Conservation (phyloP, 2,329 filamentous ascomycete genomes). For the Xylaria sp. region DNA sequence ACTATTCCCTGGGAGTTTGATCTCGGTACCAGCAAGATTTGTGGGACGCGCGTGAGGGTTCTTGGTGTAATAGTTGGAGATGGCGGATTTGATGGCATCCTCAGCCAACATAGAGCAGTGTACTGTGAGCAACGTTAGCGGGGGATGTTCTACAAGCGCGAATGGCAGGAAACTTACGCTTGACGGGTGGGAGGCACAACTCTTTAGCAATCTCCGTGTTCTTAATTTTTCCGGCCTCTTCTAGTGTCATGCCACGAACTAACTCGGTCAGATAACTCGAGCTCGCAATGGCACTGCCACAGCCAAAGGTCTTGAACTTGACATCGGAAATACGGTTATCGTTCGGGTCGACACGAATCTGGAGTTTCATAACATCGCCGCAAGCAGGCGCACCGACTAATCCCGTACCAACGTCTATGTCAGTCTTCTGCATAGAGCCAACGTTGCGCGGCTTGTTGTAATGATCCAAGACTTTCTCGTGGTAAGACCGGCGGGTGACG, state of each 20-base stretch:
- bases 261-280: constrained; percentile 95
- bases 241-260: constrained; percentile 94
- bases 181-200: constrained; percentile 81
- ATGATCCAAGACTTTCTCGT: constrained; percentile 79
- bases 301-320: constrained; percentile 88
- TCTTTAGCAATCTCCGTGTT: constrained; percentile 99
- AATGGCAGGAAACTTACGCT: constrained; percentile 62
- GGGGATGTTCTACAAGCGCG: constrained; percentile 36
- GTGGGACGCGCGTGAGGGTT: constrained; percentile 81
- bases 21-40: constrained; percentile 79
- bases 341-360: constrained; percentile 82
- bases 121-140: constrained; percentile 59
- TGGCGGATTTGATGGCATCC: constrained; percentile 92
- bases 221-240: constrained; percentile 90
- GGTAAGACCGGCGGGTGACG: constrained; percentile 60
- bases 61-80: constrained; percentile 91
- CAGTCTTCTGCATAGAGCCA: constrained; percentile 78
- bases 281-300: constrained; percentile 88
- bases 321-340: constrained; percentile 81
- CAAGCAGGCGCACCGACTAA: constrained; percentile 89
- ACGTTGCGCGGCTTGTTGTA: constrained; percentile 84
- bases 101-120: constrained; percentile 95
- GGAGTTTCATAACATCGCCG: constrained; percentile 93
- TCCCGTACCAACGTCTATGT: constrained; percentile 77
- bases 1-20: constrained; percentile 70